These are phyloP conservation scores for Viola pubescens DNA, from an alignment of 441 rosid genomes.

Conservation along the genomic window DNA sequence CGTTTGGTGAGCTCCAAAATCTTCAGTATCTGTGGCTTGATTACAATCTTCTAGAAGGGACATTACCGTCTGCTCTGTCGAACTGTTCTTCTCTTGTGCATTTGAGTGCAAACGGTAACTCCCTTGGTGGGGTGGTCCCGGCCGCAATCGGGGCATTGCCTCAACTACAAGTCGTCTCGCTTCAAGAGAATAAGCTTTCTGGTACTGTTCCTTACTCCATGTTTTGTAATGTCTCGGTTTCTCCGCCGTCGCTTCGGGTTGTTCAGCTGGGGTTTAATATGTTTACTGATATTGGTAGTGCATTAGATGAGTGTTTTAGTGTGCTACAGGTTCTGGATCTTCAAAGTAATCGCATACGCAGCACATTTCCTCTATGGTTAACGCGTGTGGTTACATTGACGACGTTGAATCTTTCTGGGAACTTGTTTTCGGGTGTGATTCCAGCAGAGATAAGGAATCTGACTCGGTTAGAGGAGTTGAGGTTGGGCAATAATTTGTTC, in stretches of 20 bases:
- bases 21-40: slow-evolving; percentile 82
- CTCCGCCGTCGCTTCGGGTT: slow-evolving; percentile 43
- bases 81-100: slow-evolving; percentile 83
- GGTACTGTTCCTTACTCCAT: slow-evolving; percentile 58
- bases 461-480: slow-evolving; percentile 46
- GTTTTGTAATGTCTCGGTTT: slow-evolving; percentile 54
- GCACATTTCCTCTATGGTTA: slow-evolving; percentile 66
- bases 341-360: slow-evolving; percentile 42
- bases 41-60: slow-evolving; percentile 57
- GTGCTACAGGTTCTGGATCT: slow-evolving; percentile 59
- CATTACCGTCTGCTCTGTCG: slow-evolving; percentile 71
- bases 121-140: slow-evolving; percentile 69
- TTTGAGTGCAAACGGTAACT: slow-evolving; percentile 62
- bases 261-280: slow-evolving; percentile 60
- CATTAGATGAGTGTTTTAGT: slow-evolving; percentile 42
- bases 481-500: slow-evolving; percentile 63
- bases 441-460: slow-evolving; percentile 56
- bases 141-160: slow-evolving; percentile 68
- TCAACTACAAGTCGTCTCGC: slow-evolving; percentile 55
- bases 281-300: slow-evolving; percentile 40
- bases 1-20: slow-evolving; percentile 52
- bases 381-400: slow-evolving; percentile 34
- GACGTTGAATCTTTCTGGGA: slow-evolving; percentile 61
- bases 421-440: slow-evolving; percentile 52
- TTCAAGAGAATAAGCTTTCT: slow-evolving; percentile 56